Conservation (phyloP, 78 protist species). For the Dictyostelium brefeldianum region DNA sequence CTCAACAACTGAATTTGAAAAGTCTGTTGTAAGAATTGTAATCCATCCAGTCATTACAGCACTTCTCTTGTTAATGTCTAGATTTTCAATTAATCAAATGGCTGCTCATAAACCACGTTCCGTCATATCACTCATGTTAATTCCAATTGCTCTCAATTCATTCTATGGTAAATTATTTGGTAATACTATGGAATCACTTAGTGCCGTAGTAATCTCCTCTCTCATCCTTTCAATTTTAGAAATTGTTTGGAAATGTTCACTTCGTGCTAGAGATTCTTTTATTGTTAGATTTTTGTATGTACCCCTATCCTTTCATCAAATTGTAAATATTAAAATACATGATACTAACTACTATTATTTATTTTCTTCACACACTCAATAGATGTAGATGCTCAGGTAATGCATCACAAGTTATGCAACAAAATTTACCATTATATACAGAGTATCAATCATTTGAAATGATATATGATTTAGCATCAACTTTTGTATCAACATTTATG, state of each 20-base stretch:
- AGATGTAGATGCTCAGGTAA: slow-evolving; percentile 58
- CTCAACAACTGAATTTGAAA: slow-evolving; percentile 17
- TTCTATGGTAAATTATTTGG: slow-evolving; percentile 58
- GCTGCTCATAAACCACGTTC: background rate
- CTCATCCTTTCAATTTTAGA: slow-evolving; percentile 17
- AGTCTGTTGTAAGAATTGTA: slow-evolving; percentile 15
- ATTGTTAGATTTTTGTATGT: slow-evolving; percentile 46
- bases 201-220: slow-evolving; percentile 28
- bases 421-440: slow-evolving; percentile 41
- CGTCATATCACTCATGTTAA: background rate
- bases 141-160: slow-evolving; percentile 38
- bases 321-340: too few species aligned
- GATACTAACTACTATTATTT: background rate
- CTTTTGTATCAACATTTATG: slow-evolving; percentile 36
- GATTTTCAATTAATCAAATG: slow-evolving; percentile 12
- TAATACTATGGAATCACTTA: slow-evolving; percentile 18
- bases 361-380: background rate
- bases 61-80: background rate
- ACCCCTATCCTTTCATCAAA: too few species aligned
- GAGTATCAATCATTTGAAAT: slow-evolving; percentile 59
- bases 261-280: slow-evolving; percentile 45
- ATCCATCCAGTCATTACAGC: slow-evolving; percentile 55
- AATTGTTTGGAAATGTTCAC: slow-evolving; percentile 52
- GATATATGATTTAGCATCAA: slow-evolving; percentile 33
- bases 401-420: slow-evolving; percentile 29